These are phyloP conservation scores for Haberlea rhodopensis DNA, from an alignment of 257 asterid species.

Conservation along the genomic window DNA sequence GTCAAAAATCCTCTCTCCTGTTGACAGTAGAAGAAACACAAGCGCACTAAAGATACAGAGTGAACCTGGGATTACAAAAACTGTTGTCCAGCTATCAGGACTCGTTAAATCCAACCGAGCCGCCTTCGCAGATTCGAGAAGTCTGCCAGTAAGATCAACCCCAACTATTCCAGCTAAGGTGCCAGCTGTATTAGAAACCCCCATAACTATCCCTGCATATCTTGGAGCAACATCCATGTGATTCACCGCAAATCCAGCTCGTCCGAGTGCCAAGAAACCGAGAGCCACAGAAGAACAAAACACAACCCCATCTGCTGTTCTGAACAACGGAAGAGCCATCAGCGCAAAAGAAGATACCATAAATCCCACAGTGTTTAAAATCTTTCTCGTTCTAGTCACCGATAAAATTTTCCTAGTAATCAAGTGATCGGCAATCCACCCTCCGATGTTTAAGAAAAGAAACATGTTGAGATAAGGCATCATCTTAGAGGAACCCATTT, in stretches of 20 bases:
- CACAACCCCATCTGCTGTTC: constrained; percentile 70
- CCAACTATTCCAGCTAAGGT: constrained; percentile 90
- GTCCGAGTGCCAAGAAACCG: constrained; percentile 90
- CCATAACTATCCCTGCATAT: constrained; percentile 94
- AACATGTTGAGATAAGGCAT: constrained; percentile 88
- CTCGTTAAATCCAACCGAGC: constrained; percentile 63
- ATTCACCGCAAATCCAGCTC: constrained; percentile 94
- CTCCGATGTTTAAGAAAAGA: constrained; percentile 82
- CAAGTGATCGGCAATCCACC: constrained; percentile 77
- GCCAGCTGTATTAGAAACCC: constrained; percentile 93
- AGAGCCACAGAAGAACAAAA: constrained; percentile 81
- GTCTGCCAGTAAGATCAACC: constrained; percentile 84
- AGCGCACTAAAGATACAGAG: constrained; percentile 76
- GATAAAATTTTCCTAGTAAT: constrained; percentile 58
- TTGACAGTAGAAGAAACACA: constrained; percentile 63
- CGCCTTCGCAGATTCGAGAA: constrained; percentile 77
- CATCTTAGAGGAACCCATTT: constrained; percentile 97
- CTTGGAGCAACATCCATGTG: constrained; percentile 97
- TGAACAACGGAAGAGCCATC: constrained; percentile 66
- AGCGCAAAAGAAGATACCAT: constrained; percentile 71
- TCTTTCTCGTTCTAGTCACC: constrained; percentile 70
- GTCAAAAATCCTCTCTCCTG: constrained; percentile 94
- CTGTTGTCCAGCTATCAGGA: constrained; percentile 84
- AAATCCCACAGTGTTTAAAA: constrained; percentile 74
- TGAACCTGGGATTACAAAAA: constrained; percentile 70